Evolutionary conservation across 2,329 filamentous ascomycete species (phyloP), one percentile per base, ranked within the genome.

Genomic region (Aspergillus spinulosporus): DNA sequence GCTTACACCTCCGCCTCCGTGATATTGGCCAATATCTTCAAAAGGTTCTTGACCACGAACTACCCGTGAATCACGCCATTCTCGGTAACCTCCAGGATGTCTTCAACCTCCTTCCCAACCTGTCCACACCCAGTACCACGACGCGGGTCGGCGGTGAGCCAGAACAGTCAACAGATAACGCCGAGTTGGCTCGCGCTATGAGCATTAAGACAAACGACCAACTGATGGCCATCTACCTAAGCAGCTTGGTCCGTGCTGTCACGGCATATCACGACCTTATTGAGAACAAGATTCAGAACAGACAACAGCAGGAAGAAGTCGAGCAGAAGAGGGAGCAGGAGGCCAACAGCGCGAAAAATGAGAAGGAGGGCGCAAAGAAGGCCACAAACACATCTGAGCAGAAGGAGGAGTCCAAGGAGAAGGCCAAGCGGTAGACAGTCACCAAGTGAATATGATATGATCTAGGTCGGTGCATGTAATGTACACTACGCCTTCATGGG

Each of bases 241-340:
- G 90, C 78, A 96, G 90, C 79, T 80, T 97, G 80, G 97, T 99
- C 76, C 85, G 94, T 59, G 94, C 94, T 56, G 99, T 99, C 71
- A 97, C 94, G 9, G 94, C 94, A 5, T 99, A 97, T 87, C 94
- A 99, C 75, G 94, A 99, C 73, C 79, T 99, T 65, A 99, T 99
- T 64, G 94, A 99, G 81, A 99, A 99, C 82, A 99, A 99, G 84
- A 97, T 97, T 65, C 93, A 97, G 80, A 99, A 99, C 78, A 85
- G 93, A 74, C 92, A 97, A 77, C 90, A 95, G 74, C 89, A 95
- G 70, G 94, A 97, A 71, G 94, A 99, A 70, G 93, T 93, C 78
- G 93, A 97, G 66, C 84, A 81, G 45, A 85, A 88, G 68, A 90
- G 90, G 78, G 90, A 86, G 58, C 85, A 85, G 49, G 82, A 81